Evolutionary conservation across 148 eudicot genomes (phyloP).

Genomic region (Persicaria tinctoria): DNA sequence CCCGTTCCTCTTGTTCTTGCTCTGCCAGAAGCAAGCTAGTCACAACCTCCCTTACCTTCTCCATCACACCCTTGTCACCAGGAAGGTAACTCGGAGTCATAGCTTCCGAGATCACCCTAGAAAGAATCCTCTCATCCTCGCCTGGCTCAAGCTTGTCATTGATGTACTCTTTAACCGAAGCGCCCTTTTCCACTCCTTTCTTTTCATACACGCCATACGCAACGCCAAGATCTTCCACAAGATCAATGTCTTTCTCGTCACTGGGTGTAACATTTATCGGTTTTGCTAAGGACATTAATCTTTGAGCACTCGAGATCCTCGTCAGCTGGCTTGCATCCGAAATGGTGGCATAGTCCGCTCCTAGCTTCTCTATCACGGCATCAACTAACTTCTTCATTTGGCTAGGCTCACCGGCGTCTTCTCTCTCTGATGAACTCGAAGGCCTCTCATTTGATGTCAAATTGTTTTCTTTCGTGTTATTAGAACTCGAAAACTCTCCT

Average conservation of each 20-base stretch:
- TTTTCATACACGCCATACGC: conserved; percentile 12
- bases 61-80: conserved; percentile 49
- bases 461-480: conserved; percentile 5
- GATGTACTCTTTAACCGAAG: conserved; percentile 68
- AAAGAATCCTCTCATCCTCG: conserved; percentile 69
- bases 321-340: conserved; percentile 36
- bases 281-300: conserved; percentile 21
- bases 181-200: conserved; percentile 47
- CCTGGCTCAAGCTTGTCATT: conserved; percentile 66
- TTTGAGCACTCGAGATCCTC: conserved; percentile 35
- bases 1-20: conserved; percentile 12
- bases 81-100: conserved; percentile 45
- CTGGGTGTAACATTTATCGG: conserved; percentile 7
- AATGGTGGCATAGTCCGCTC: conserved; percentile 35
- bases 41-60: conserved; percentile 64
- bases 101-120: conserved; percentile 58
- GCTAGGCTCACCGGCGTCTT: background rate
- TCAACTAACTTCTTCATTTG: conserved; percentile 19
- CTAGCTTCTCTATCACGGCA: conserved; percentile 29
- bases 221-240: conserved; percentile 1
- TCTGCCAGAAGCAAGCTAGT: conserved; percentile 46
- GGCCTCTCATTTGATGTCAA: conserved; percentile 7
- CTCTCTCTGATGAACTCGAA: background rate
- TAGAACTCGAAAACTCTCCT: conserved; percentile 13
- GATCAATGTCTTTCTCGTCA: background rate